A percentile compares a stretch with the other conserved stretches of the same genome.
Evolutionary conservation across 345 rosid genomes (phyloP).

Genomic region (Corchorus capsularis): DNA sequence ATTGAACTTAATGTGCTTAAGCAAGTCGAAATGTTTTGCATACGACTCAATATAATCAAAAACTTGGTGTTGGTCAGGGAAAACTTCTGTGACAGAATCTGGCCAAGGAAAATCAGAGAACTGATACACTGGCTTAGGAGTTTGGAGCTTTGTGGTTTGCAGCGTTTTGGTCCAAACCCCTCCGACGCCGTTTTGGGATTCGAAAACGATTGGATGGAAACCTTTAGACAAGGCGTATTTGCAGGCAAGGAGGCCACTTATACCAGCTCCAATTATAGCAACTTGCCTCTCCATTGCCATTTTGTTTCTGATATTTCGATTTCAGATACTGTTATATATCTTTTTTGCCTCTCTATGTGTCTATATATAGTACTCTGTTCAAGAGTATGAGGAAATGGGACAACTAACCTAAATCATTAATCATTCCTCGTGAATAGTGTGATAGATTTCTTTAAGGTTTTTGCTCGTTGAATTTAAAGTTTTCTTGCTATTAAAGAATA

Average conservation of each 20-base stretch:
- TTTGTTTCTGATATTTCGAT: too few relatives aligned
- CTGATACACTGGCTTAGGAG: constrained; percentile 3
- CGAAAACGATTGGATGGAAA: constrained; percentile 27
- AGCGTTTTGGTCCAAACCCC: constrained; percentile 26
- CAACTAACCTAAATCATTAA: too few relatives aligned
- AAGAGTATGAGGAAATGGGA: too few relatives aligned
- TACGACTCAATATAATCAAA: constrained; percentile 31
- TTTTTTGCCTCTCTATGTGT: too few relatives aligned
- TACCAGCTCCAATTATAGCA: constrained; percentile 29
- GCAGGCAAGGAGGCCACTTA: constrained; percentile 33
- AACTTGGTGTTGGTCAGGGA: constrained; percentile 28
- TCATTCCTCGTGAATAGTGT: too few relatives aligned
- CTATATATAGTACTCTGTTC: too few relatives aligned
- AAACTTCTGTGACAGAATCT: constrained; percentile 20
- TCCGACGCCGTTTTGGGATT: constrained; percentile 20
- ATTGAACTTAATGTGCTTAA: constrained; percentile 31
- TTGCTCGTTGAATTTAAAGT: too few relatives aligned
- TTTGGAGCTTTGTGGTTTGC: constrained; percentile 26
- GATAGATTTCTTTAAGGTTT: too few relatives aligned
- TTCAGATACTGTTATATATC: too few relatives aligned
- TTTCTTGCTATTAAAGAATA: too few relatives aligned
- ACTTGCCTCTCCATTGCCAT: constrained; percentile 22
- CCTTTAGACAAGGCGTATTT: constrained; percentile 27
- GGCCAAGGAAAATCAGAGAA: constrained; percentile 45
- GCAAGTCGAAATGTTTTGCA: constrained; percentile 31